phyloP scores from a whole-genome alignment of 2,329 filamentous ascomycete genomes.

The Kalmusia sp. region DNA sequence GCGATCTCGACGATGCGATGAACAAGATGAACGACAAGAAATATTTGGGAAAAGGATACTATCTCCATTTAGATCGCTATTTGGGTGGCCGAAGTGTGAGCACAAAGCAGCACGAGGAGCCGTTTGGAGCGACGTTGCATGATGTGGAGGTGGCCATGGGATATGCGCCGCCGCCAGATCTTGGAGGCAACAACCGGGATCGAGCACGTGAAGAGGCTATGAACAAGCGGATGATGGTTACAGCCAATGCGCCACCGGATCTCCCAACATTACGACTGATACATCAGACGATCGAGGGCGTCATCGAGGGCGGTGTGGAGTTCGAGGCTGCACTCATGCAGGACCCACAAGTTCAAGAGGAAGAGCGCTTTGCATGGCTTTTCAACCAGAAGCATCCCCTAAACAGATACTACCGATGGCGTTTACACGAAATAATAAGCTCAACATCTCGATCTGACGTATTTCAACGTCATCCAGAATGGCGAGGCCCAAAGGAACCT shows the following conservation, averaged over 20 bases:
- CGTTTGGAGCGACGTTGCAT: conserved; percentile 41
- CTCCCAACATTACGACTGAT: conserved; percentile 82
- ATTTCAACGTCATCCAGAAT: conserved; percentile 54
- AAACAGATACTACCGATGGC: conserved; percentile 92
- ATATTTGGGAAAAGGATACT: conserved; percentile 42
- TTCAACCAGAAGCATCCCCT: conserved; percentile 78
- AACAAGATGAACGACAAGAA: conserved; percentile 42
- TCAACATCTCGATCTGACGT: conserved; percentile 43
- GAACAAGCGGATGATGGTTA: conserved; percentile 37
- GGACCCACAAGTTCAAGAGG: conserved; percentile 78
- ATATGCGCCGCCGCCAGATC: conserved; percentile 36
- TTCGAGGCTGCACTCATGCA: conserved; percentile 95
- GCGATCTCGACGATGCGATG: conserved; percentile 40
- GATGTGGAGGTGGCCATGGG: conserved; percentile 37
- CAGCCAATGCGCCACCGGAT: conserved; percentile 74
- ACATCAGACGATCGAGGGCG: conserved; percentile 82
- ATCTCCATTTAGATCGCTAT: conserved; percentile 43
- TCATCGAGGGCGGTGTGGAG: conserved; percentile 81
- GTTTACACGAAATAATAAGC: conserved; percentile 85
- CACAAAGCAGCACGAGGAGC: conserved; percentile 30
- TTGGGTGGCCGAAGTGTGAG: conserved; percentile 30
- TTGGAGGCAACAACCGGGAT: conserved; percentile 30
- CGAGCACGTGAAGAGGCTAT: conserved; percentile 25
- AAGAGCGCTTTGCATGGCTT: conserved; percentile 93
- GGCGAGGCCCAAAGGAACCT: conserved; percentile 75